A percentile compares a stretch with the other conserved stretches of the same genome.
phyloP scores from a whole-genome alignment of 805 yeast genomes.

The Wickerhamiella spandovensis region DNA sequence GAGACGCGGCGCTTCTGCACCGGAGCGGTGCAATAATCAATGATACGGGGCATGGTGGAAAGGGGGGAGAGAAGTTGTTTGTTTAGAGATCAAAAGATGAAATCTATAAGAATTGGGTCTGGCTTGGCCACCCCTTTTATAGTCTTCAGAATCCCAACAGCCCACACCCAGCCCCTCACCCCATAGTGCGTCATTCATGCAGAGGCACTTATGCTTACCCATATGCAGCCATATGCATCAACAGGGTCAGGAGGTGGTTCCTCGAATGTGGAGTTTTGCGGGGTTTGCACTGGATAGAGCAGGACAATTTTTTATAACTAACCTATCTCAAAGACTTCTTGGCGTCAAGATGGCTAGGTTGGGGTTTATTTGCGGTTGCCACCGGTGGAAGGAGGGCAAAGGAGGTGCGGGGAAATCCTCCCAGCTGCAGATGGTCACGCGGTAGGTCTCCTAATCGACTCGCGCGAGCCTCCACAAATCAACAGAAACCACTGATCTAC shows the following conservation, averaged over 20 bases:
- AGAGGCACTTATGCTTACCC: not conserved
- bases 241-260: not conserved
- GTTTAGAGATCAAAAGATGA: not conserved
- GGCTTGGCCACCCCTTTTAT: not conserved
- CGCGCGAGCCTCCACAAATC: not conserved
- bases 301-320: too few species aligned
- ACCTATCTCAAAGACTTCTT: not conserved
- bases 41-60: constrained; percentile 8
- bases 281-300: not conserved
- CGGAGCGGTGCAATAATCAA: constrained; percentile 10
- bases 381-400: not conserved
- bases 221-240: not conserved
- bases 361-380: not conserved
- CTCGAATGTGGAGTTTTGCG: not conserved
- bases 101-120: not conserved
- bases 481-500: not conserved
- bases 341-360: not conserved
- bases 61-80: not conserved
- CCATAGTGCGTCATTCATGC: not conserved
- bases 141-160: not conserved
- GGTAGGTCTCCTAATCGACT: not conserved
- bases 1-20: constrained; percentile 10
- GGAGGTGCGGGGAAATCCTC: not conserved
- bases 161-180: not conserved
- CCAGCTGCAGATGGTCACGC: not conserved